phyloP scores from a whole-genome alignment of 2,329 filamentous ascomycete genomes.

The Aspergillus phoenicis region DNA sequence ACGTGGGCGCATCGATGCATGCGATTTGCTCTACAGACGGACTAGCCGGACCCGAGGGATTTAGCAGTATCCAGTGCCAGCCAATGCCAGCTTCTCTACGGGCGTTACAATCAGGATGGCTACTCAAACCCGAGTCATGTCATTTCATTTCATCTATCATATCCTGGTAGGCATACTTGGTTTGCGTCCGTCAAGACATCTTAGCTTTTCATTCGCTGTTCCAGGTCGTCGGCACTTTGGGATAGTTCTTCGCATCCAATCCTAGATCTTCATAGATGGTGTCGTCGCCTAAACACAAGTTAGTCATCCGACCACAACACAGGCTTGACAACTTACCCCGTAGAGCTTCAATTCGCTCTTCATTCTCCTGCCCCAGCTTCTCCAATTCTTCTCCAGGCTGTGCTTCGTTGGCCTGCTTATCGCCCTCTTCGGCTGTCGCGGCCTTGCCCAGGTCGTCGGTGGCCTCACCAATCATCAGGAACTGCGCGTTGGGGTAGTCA shows the following conservation, averaged over 20 bases:
- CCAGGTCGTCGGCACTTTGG: constrained; percentile 65
- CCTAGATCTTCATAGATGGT: constrained; percentile 62
- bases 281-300: constrained; percentile 52
- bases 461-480: constrained; percentile 72
- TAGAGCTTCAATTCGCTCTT: constrained; percentile 64
- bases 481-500: constrained; percentile 72
- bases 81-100: not conserved
- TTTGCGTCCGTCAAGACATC: not conserved
- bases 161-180: not conserved
- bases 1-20: not conserved
- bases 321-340: constrained; percentile 45
- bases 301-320: not conserved
- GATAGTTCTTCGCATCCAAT: constrained; percentile 65
- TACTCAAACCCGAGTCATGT: too few species aligned
- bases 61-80: not conserved
- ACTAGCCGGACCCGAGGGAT: not conserved
- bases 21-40: not conserved
- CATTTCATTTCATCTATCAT: constrained; percentile 3
- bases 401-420: constrained; percentile 59
- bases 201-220: constrained; percentile 26
- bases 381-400: constrained; percentile 72
- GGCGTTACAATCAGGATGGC: not conserved
- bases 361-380: constrained; percentile 74
- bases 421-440: constrained; percentile 35
- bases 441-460: constrained; percentile 39